These are phyloP conservation scores for Macrolepiota fuliginosa DNA, from an alignment of 768 basidiomycete species.

Conservation along the genomic window DNA sequence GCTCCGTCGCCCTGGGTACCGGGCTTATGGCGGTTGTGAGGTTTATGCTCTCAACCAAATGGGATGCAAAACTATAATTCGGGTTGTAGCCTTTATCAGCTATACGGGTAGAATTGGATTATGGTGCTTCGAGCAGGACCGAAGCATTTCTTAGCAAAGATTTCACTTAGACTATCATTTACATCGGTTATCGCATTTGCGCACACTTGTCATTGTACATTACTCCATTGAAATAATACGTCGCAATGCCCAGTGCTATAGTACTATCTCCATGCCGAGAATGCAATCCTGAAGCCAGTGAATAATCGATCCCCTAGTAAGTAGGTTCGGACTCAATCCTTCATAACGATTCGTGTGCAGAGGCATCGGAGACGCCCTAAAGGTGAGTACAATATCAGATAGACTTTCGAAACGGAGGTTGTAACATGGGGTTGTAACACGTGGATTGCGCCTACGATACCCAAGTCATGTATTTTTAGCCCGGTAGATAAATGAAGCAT, in stretches of 20 bases:
- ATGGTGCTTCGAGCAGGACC: not conserved
- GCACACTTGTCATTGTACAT: not conserved
- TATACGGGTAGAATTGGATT: not conserved
- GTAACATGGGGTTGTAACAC: too few relatives aligned
- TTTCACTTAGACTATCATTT: not conserved
- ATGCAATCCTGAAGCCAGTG: too few relatives aligned
- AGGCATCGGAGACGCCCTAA: too few relatives aligned
- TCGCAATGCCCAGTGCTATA: not conserved
- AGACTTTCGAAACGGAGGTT: too few relatives aligned
- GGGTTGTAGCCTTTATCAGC: not conserved
- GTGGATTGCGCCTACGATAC: too few relatives aligned
- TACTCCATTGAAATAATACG: not conserved
- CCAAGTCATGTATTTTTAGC: too few relatives aligned
- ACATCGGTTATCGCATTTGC: not conserved
- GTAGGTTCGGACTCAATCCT: too few relatives aligned
- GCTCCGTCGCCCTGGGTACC: constrained; percentile 24
- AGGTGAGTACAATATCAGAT: too few relatives aligned
- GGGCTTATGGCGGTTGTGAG: constrained; percentile 23
- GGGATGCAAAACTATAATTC: constrained; percentile 22
- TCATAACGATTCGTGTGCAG: too few relatives aligned
- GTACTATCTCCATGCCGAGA: too few relatives aligned
- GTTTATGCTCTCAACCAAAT: constrained; percentile 21
- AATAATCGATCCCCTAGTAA: too few relatives aligned
- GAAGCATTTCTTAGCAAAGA: not conserved
- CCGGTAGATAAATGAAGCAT: too few relatives aligned